Conservation (phyloP, 2,329 filamentous ascomycete genomes). For the Pseudocercospora pini-densiflorae region DNA sequence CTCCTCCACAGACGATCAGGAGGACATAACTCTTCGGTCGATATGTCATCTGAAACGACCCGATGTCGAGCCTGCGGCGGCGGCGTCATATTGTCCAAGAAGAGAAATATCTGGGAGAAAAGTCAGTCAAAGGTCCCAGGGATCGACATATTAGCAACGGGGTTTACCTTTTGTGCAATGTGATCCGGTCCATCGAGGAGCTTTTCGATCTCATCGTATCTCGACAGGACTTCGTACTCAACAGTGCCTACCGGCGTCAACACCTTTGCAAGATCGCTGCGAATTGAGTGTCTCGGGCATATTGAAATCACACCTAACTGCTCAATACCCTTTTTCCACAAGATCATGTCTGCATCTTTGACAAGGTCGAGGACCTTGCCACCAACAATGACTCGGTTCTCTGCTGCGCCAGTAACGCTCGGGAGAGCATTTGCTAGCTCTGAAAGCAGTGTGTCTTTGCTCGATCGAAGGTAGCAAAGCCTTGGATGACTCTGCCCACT, state of each 20-base stretch:
- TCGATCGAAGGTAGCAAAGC: slow-evolving; percentile 24
- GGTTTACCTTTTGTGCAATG: slow-evolving; percentile 48
- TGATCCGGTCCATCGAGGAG: slow-evolving; percentile 70
- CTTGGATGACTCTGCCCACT: slow-evolving; percentile 25
- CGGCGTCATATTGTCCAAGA: slow-evolving; percentile 64
- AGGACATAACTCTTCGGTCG: slow-evolving; percentile 68
- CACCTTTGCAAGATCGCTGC: slow-evolving; percentile 32
- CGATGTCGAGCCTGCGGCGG: slow-evolving; percentile 46
- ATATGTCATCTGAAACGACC: slow-evolving; percentile 60
- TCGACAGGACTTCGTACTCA: slow-evolving; percentile 77
- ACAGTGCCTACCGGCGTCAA: slow-evolving; percentile 53
- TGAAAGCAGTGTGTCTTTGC: slow-evolving; percentile 21
- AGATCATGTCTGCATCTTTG: slow-evolving; percentile 15
- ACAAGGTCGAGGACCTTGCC: slow-evolving; percentile 31
- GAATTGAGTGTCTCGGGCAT: slow-evolving; percentile 31
- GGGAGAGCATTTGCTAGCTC: slow-evolving; percentile 31
- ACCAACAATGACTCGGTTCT: slow-evolving; percentile 32
- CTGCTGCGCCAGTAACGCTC: slow-evolving; percentile 28
- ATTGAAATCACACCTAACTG: slow-evolving; percentile 33
- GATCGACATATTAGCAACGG: neutral
- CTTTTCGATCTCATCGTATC: slow-evolving; percentile 83
- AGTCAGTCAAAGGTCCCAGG: neutral
- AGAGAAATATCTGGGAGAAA: slow-evolving; percentile 60
- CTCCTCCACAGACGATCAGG: slow-evolving; percentile 66
- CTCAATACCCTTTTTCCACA: slow-evolving; percentile 30